phyloP scores from a whole-genome alignment of 305 asterid species.

The Nicotiana rustica region DNA sequence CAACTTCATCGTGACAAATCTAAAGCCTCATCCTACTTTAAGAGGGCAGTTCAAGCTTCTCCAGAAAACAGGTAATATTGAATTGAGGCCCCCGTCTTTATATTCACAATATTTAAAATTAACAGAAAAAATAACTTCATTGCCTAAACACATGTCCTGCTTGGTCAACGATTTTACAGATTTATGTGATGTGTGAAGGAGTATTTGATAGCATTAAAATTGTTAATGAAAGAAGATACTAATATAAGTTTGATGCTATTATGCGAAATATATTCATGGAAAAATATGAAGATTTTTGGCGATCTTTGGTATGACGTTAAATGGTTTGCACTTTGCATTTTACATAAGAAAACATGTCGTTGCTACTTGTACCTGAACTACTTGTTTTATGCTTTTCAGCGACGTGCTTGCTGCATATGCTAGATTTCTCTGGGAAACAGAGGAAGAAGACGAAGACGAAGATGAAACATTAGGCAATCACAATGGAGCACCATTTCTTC shows the following conservation, averaged over 20 bases:
- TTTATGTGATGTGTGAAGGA: background rate
- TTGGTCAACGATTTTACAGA: background rate
- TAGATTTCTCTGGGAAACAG: slow-evolving; percentile 81
- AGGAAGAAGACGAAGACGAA: slow-evolving; percentile 41
- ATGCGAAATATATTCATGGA: background rate
- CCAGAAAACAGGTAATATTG: slow-evolving; percentile 67
- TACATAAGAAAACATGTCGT: background rate
- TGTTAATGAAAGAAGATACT: background rate
- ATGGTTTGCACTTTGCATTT: background rate
- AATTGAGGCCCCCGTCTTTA: background rate
- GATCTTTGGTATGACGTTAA: background rate
- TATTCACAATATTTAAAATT: background rate
- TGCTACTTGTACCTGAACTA: background rate
- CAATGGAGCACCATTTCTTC: slow-evolving; percentile 21
- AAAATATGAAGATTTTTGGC: background rate
- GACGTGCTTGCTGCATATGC: slow-evolving; percentile 79
- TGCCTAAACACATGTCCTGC: background rate
- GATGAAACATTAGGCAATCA: slow-evolving; percentile 44
- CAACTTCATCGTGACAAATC: slow-evolving; percentile 64
- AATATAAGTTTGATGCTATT: background rate
- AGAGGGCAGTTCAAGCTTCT: slow-evolving; percentile 68
- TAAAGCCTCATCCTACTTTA: slow-evolving; percentile 66
- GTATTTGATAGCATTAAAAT: background rate
- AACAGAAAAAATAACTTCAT: background rate
- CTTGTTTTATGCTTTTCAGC: slow-evolving; percentile 53